Conservation (phyloP, 768 basidiomycete genomes). For the Cubamyces sp. region DNA sequence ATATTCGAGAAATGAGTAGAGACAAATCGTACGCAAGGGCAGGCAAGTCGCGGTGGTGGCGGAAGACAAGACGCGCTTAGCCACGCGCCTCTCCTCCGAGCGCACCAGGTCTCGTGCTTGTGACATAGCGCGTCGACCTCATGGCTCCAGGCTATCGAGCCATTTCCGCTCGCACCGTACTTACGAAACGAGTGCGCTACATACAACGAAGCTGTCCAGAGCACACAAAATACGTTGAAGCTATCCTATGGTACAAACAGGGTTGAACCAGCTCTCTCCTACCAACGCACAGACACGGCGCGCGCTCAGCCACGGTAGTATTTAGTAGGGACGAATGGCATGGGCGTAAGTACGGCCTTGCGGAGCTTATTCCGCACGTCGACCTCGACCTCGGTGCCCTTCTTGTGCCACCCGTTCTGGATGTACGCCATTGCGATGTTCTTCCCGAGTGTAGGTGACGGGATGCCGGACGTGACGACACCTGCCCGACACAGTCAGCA, state of each 20-base stretch:
- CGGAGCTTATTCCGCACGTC: conserved; percentile 84
- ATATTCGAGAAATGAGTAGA: neutral
- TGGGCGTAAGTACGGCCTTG: conserved; percentile 71
- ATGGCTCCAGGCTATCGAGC: too few relatives aligned
- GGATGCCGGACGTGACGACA: conserved; percentile 90
- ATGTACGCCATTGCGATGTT: conserved; percentile 99
- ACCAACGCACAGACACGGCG: too few relatives aligned
- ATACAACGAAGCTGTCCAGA: too few relatives aligned
- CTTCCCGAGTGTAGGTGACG: conserved; percentile 84
- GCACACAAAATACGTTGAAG: too few relatives aligned
- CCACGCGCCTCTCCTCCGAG: neutral
- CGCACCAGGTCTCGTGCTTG: neutral
- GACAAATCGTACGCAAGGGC: neutral
- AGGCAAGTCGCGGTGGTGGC: too few relatives aligned
- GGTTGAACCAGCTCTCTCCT: too few relatives aligned
- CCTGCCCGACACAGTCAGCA: conserved; percentile 44
- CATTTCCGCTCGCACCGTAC: too few relatives aligned
- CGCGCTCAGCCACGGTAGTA: conserved; percentile 69
- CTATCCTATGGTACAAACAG: too few relatives aligned
- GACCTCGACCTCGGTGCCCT: conserved; percentile 82
- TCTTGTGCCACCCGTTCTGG: conserved; percentile 81
- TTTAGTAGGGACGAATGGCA: conserved; percentile 87
- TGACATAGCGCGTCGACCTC: neutral
- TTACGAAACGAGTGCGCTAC: too few relatives aligned
- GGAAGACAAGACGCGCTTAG: neutral